Evolutionary conservation across 139 green algal species (phyloP).

Genomic region (Mychonastes homosphaera): DNA sequence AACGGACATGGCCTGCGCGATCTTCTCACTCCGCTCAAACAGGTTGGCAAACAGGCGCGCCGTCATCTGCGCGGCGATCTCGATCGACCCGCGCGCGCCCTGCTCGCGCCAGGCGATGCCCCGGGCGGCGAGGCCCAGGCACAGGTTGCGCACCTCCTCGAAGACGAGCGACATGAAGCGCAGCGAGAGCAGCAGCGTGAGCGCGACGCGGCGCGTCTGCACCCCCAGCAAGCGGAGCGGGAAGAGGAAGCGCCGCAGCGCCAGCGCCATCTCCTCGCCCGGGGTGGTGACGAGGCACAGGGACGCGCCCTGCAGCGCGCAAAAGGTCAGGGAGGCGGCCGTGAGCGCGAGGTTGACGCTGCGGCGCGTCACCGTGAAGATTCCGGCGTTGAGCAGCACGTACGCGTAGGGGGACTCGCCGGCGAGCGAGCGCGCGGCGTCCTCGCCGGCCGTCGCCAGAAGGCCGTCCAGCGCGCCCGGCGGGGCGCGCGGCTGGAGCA

Average conservation of each 20-base stretch:
- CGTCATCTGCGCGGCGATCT: constrained; percentile 31
- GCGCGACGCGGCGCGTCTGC: constrained; percentile 38
- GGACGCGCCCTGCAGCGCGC: constrained; percentile 56
- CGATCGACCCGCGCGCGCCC: constrained; percentile 30
- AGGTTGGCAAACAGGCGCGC: constrained; percentile 59
- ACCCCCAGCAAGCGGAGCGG: constrained; percentile 47
- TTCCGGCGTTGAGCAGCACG: constrained; percentile 51
- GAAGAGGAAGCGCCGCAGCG: constrained; percentile 39
- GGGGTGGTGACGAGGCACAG: constrained; percentile 70
- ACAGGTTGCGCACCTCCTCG: constrained; percentile 72
- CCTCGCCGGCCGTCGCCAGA: too few species aligned
- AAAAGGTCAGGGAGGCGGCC: constrained; percentile 54
- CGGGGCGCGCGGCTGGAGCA: constrained; percentile 35
- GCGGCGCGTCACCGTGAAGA: constrained; percentile 61
- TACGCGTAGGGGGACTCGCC: constrained; percentile 41
- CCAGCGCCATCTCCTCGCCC: constrained; percentile 62
- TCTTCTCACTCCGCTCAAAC: constrained; percentile 46
- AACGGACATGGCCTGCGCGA: constrained; percentile 58
- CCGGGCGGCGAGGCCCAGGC: constrained; percentile 59
- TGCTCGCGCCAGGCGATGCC: constrained; percentile 58
- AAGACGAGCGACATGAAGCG: constrained; percentile 80
- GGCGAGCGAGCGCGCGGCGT: too few species aligned
- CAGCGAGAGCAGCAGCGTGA: constrained; percentile 76
- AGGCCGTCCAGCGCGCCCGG: constrained; percentile 29
- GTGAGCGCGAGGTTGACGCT: constrained; percentile 53